A percentile compares a stretch with the other conserved stretches of the same genome.
These are phyloP conservation scores for Fusarium sp. DNA, from an alignment of 2,329 filamentous ascomycete species.

Conservation along the genomic window DNA sequence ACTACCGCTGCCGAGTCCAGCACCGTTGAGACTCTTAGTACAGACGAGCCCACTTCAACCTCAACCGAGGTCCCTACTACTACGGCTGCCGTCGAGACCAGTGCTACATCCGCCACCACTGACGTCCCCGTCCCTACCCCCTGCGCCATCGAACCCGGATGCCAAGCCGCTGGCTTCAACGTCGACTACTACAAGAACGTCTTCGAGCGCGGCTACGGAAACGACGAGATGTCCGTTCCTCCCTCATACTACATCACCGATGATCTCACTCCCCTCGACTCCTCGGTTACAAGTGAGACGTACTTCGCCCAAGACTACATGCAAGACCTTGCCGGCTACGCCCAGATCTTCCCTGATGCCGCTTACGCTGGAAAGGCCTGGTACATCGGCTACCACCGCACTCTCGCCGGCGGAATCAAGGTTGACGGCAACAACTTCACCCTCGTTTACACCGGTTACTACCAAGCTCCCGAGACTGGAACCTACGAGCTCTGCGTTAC, in stretches of 20 bases:
- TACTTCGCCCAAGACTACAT: background rate
- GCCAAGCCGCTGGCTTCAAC: conserved; percentile 15
- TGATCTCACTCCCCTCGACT: conserved; percentile 4
- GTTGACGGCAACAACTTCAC: conserved; percentile 42
- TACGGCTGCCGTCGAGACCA: background rate
- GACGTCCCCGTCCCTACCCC: background rate
- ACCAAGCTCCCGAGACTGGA: conserved; percentile 23
- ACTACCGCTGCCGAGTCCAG: background rate
- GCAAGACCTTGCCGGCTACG: background rate
- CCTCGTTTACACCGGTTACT: conserved; percentile 36
- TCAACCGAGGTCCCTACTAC: background rate
- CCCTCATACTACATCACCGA: conserved; percentile 40
- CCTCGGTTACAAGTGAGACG: background rate
- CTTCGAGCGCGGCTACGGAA: conserved; percentile 33
- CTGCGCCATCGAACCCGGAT: background rate
- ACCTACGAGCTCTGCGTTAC: conserved; percentile 35
- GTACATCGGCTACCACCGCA: background rate
- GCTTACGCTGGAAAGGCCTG: background rate
- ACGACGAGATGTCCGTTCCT: conserved; percentile 25
- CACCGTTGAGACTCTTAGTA: background rate
- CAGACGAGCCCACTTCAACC: background rate
- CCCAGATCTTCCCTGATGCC: background rate
- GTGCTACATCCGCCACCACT: background rate
- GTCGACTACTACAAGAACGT: conserved; percentile 38
- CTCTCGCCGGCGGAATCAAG: conserved; percentile 18